Percentiles rank a stretch among this genome's conserved stretches.
These are phyloP conservation scores for Penicillium thymicola DNA, from an alignment of 2,329 filamentous ascomycete species.

Conservation along the genomic window DNA sequence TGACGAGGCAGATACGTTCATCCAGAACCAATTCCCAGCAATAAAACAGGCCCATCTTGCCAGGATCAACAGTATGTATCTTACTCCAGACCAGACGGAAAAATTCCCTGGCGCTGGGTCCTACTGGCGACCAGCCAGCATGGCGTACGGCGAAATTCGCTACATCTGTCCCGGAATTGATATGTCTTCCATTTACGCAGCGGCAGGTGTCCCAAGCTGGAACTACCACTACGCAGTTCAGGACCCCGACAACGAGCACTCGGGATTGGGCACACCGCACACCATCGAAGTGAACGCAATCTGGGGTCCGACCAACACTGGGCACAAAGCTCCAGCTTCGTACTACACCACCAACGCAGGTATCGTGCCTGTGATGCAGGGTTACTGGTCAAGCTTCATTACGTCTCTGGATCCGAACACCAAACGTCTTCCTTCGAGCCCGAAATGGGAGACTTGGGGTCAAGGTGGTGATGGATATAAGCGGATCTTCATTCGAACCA, in stretches of 20 bases:
- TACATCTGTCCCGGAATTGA: slow-evolving; percentile 63
- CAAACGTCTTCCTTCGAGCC: slow-evolving; percentile 45
- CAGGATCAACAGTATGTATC: slow-evolving; percentile 55
- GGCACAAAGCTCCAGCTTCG: slow-evolving; percentile 49
- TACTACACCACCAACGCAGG: slow-evolving; percentile 57
- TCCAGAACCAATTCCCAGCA: slow-evolving; percentile 57
- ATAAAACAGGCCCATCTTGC: slow-evolving; percentile 52
- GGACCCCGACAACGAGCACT: slow-evolving; percentile 52
- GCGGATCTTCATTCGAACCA: slow-evolving; percentile 46
- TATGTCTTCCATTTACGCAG: slow-evolving; percentile 46
- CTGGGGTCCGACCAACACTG: slow-evolving; percentile 60
- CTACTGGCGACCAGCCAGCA: slow-evolving; percentile 58
- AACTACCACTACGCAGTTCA: slow-evolving; percentile 69
- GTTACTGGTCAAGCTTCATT: slow-evolving; percentile 74
- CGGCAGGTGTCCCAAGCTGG: slow-evolving; percentile 48
- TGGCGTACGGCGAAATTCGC: slow-evolving; percentile 62
- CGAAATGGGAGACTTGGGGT: slow-evolving; percentile 52
- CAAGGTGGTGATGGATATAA: slow-evolving; percentile 26
- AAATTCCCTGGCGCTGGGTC: slow-evolving; percentile 49
- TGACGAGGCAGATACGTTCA: slow-evolving; percentile 52
- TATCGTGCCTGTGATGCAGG: slow-evolving; percentile 61
- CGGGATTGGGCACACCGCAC: slow-evolving; percentile 64
- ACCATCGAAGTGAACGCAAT: slow-evolving; percentile 65
- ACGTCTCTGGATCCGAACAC: slow-evolving; percentile 63
- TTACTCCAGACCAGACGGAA: slow-evolving; percentile 44